A percentile compares a stretch with the other conserved stretches of the same genome.
These are phyloP conservation scores for Ceratobasidium sp. DNA, from an alignment of 1,284 basidiomycete species.

Conservation along the genomic window DNA sequence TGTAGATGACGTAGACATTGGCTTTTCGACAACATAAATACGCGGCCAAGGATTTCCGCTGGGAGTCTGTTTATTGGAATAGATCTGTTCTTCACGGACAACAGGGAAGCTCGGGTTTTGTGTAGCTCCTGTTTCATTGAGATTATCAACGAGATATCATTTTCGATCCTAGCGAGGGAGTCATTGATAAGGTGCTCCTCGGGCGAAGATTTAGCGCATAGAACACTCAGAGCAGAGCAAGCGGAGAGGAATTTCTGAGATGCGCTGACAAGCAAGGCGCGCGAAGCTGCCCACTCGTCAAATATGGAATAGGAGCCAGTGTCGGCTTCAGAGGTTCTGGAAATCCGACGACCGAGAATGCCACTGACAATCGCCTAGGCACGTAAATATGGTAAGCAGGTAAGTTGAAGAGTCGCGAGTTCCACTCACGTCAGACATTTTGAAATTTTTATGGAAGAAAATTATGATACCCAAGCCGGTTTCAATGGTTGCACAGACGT, in stretches of 20 bases:
- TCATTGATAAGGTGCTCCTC: background rate
- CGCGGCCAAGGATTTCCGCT: background rate
- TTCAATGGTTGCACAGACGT: no score
- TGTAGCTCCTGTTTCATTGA: background rate
- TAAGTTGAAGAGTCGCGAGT: no score
- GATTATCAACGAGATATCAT: background rate
- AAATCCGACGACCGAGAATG: no score
- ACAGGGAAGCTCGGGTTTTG: background rate
- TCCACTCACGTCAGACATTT: no score
- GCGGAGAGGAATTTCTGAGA: background rate
- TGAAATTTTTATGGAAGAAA: no score
- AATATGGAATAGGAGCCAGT: background rate
- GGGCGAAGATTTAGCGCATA: background rate
- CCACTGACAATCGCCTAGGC: no score
- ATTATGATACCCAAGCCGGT: no score
- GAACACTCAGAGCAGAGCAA: background rate
- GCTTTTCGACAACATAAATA: background rate
- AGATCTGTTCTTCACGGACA: background rate
- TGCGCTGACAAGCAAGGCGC: background rate
- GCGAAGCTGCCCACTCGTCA: background rate
- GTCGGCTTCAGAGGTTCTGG: no score
- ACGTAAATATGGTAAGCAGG: no score
- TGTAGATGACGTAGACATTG: background rate
- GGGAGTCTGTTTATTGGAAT: slow-evolving; percentile 3
- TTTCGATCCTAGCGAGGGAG: background rate